Evolutionary conservation across 768 basidiomycete species (phyloP).

Genomic region (Lepiota venenata): DNA sequence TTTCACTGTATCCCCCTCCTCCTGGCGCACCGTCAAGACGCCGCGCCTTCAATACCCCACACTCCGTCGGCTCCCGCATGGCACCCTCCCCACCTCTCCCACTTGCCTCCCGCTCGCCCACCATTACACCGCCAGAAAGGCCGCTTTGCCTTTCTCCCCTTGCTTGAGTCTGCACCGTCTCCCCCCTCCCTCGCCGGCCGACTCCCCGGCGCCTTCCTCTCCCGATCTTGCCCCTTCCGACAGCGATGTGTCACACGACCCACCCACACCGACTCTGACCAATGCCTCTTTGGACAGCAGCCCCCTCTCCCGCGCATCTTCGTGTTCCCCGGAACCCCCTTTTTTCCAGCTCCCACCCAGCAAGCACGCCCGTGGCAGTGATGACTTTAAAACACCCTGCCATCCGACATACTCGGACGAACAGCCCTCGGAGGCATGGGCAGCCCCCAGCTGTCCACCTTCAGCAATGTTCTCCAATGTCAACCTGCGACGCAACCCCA

Average conservation of each 20-base stretch:
- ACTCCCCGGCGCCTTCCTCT: conserved; percentile 11
- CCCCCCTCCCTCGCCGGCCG: conserved; percentile 9
- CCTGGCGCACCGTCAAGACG: conserved; percentile 10
- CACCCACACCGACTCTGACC: conserved; percentile 33
- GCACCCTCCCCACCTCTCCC: conserved; percentile 11
- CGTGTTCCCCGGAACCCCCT: conserved; percentile 26
- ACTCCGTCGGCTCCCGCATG: background rate
- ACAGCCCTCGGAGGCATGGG: background rate
- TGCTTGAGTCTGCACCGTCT: conserved; percentile 12
- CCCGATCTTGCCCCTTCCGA: conserved; percentile 19
- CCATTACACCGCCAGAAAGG: conserved; percentile 8
- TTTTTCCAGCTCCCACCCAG: conserved; percentile 27
- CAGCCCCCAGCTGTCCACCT: too few relatives aligned
- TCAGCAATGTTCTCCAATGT: background rate
- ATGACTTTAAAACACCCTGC: conserved; percentile 2
- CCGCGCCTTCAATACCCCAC: conserved; percentile 10
- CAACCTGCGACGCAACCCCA: background rate
- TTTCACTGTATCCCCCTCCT: conserved; percentile 9
- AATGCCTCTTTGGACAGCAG: conserved; percentile 36
- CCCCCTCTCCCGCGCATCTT: conserved; percentile 31
- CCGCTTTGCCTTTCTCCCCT: conserved; percentile 16
- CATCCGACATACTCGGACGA: conserved; percentile 3
- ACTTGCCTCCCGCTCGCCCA: conserved; percentile 7
- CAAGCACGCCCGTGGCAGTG: conserved; percentile 15
- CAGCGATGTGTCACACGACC: conserved; percentile 27